Conservation (phyloP, 176 grass and related monocot genomes). For the Luzula sylvatica region DNA sequence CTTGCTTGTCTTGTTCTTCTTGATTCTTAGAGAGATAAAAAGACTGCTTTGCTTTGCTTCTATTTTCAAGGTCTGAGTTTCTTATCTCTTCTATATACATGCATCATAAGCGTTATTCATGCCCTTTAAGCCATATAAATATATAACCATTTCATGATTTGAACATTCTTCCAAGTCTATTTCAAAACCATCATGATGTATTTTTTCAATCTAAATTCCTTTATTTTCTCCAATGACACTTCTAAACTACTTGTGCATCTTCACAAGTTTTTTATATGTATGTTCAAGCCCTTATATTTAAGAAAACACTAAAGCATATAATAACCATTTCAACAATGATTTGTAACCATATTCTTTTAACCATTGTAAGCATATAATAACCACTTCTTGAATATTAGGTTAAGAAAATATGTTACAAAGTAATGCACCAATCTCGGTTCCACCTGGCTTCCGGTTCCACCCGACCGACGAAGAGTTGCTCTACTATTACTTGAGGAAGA, state of each 20-base stretch:
- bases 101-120: background rate
- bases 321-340: background rate
- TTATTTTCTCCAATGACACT: background rate
- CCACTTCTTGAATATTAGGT: constrained; percentile 24
- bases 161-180: background rate
- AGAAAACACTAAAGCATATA: background rate
- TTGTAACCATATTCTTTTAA: background rate
- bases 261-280: no score
- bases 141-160: constrained; percentile 1
- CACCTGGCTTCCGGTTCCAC: constrained; percentile 92
- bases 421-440: constrained; percentile 47
- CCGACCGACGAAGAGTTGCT: constrained; percentile 93
- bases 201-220: constrained; percentile 3
- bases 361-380: background rate
- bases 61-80: constrained; percentile 52
- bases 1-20: constrained; percentile 36
- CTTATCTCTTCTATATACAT: constrained; percentile 20
- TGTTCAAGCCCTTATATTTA: no score
- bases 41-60: constrained; percentile 19
- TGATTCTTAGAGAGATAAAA: constrained; percentile 25
- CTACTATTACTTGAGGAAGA: constrained; percentile 98
- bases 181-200: constrained; percentile 23
- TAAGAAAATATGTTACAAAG: constrained; percentile 50
- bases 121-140: constrained; percentile 3
- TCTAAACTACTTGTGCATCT: background rate